A percentile compares a stretch with the other conserved stretches of the same genome.
These are phyloP conservation scores for Hypoxylon sp. DNA, from an alignment of 2,329 filamentous ascomycete species.

Conservation along the genomic window DNA sequence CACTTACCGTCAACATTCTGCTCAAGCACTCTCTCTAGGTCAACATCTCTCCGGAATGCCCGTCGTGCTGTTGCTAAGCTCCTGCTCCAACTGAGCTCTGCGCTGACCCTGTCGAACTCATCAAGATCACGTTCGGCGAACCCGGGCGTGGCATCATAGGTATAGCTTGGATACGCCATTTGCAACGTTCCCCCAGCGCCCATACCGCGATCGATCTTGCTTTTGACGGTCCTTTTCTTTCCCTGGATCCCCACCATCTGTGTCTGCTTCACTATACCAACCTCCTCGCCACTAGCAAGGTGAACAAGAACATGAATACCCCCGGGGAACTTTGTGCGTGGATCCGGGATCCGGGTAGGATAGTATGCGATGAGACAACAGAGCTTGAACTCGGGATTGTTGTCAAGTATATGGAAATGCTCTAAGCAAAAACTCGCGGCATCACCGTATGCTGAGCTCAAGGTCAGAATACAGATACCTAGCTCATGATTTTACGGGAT, in stretches of 20 bases:
- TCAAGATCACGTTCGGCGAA: constrained; percentile 81
- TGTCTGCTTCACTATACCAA: constrained; percentile 59
- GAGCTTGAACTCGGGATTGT: constrained; percentile 62
- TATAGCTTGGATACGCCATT: constrained; percentile 59
- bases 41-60: constrained; percentile 74
- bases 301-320: constrained; percentile 60
- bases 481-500: neutral
- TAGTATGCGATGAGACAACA: constrained; percentile 63
- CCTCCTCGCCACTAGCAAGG: constrained; percentile 56
- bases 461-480: constrained; percentile 13
- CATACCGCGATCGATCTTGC: constrained; percentile 56
- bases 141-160: constrained; percentile 68
- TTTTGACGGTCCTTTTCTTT: constrained; percentile 56
- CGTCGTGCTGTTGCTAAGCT: constrained; percentile 71
- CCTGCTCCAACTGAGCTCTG: constrained; percentile 78
- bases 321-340: constrained; percentile 59
- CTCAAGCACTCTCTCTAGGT: constrained; percentile 76
- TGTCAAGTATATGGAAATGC: constrained; percentile 62
- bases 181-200: constrained; percentile 57
- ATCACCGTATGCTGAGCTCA: constrained; percentile 59
- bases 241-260: constrained; percentile 64
- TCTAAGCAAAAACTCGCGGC: constrained; percentile 61
- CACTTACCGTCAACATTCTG: constrained; percentile 73
- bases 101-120: constrained; percentile 74
- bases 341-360: constrained; percentile 61